Percentiles rank a stretch among this genome's conserved stretches.
These are phyloP conservation scores for Tolypocladium ovalisporum DNA, from an alignment of 2,329 filamentous ascomycete genomes.

Conservation along the genomic window DNA sequence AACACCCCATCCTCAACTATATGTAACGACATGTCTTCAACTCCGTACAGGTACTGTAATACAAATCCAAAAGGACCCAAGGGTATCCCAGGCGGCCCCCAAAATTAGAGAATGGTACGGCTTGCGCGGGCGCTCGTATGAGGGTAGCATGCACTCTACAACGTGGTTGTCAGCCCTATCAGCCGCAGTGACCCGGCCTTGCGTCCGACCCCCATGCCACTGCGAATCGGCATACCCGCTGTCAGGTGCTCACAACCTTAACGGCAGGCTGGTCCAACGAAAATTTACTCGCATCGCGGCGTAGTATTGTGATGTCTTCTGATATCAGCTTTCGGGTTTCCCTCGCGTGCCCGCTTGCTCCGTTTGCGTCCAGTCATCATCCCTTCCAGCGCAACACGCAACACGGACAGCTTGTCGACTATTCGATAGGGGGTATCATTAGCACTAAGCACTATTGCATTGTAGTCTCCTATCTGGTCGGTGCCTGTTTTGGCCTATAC, in stretches of 20 bases:
- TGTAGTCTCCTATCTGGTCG: neutral
- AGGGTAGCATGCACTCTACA: neutral
- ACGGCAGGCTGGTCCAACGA: neutral
- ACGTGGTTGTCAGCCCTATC: constrained; percentile 2
- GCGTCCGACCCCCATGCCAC: neutral
- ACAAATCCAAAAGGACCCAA: neutral
- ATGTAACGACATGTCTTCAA: neutral
- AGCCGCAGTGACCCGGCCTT: constrained; percentile 2
- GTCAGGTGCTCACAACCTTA: neutral
- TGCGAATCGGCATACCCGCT: neutral
- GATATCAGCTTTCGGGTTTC: neutral
- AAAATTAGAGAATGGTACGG: neutral
- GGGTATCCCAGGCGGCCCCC: neutral
- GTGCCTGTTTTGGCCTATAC: neutral
- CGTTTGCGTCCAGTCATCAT: too few relatives aligned
- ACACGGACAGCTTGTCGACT: neutral
- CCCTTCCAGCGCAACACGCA: too few relatives aligned
- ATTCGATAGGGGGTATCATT: too few relatives aligned
- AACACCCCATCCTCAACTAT: too few relatives aligned
- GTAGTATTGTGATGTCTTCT: neutral
- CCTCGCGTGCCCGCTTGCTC: neutral
- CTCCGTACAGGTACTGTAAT: neutral
- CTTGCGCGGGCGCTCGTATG: neutral
- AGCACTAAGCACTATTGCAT: too few relatives aligned
- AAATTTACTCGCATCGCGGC: neutral